These are phyloP conservation scores for Mycogone perniciosa DNA, from an alignment of 2,329 filamentous ascomycete genomes.

Conservation along the genomic window DNA sequence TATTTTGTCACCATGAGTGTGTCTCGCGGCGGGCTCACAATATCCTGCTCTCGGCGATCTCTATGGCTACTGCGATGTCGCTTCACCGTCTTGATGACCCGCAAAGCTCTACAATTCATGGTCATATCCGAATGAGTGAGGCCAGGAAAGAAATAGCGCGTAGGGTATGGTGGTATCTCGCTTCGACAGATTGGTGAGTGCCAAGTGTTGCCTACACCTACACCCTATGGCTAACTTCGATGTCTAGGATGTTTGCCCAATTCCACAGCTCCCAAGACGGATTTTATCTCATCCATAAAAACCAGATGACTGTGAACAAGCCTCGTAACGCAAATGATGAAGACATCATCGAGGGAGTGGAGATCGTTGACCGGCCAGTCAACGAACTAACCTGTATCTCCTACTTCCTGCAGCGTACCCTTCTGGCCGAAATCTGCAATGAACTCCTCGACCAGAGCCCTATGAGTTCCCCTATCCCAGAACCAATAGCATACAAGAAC, in stretches of 20 bases:
- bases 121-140: conserved; percentile 19
- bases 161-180: conserved; percentile 40
- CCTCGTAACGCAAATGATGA: conserved; percentile 34
- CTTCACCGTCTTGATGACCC: conserved; percentile 36
- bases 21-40: conserved; percentile 27
- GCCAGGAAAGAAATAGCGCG: conserved; percentile 32
- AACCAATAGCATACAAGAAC: conserved; percentile 26
- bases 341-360: conserved; percentile 26
- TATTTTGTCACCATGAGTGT: conserved; percentile 34
- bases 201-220: not conserved
- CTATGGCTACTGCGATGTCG: conserved; percentile 28
- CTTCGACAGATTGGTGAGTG: conserved; percentile 33
- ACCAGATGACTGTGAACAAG: conserved; percentile 33
- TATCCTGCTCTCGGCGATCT: conserved; percentile 24
- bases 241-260: conserved; percentile 29
- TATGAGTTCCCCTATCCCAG: conserved; percentile 20
- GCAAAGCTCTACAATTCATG: conserved; percentile 13
- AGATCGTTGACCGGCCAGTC: conserved; percentile 24
- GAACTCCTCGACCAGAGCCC: conserved; percentile 28
- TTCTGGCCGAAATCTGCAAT: conserved; percentile 32
- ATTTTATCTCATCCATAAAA: conserved; percentile 31
- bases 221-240: not conserved
- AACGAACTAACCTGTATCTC: conserved; percentile 30
- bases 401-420: conserved; percentile 32
- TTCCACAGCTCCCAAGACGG: conserved; percentile 30